Evolutionary conservation across 2,329 filamentous ascomycete species (phyloP), one percentile per base, ranked within the genome.

Genomic region (Colletotrichum coccodes): DNA sequence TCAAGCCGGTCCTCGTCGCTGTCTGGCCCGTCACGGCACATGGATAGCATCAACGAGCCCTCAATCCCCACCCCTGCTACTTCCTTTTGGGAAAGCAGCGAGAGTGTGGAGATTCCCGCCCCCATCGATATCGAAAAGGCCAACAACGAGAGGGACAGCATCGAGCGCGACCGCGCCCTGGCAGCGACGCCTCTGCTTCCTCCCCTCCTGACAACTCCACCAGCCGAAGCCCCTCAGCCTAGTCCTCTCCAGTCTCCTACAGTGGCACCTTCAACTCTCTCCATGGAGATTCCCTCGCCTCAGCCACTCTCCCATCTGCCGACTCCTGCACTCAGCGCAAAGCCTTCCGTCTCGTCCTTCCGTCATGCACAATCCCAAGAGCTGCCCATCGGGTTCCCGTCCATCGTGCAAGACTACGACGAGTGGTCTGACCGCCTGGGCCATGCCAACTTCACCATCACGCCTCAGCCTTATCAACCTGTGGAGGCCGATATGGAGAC

Each of bases 361-460:
- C 85, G 86, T 67, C 80, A 85, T 16, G 38, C 23, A 8, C 73
- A 73, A 50, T 76, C 76, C 76, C 78, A 75, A 78, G 86, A 80
- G 73, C 82, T 78, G 73, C 87, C 79, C 59, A 82, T 87, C 40
- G 85, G 87, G 5, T 88, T 92, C 18, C 88, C 90, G 4, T 86
- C 88, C 5, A 89, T 94, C 71, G 82, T 91, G 36, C 89, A 92
- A 63, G 89, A 90, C 6, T 86, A 90, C 57, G 94, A 97, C 77
- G 90, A 91, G 72, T 98, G 95, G 95, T 92, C 93, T 1, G 89
- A 92, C 75, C 90, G 90, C 64, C 88, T 98, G 16, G 95, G 95
- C 32, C 95, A 98, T 77, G 95, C 95, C 72, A 97, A 98, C 82
- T 98, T 97, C 78, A 95, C 89, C 74, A 97, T 98, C 73, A 83